phyloP scores from a whole-genome alignment of 352 stramenopile species.

The Globisporangium spinosum region DNA sequence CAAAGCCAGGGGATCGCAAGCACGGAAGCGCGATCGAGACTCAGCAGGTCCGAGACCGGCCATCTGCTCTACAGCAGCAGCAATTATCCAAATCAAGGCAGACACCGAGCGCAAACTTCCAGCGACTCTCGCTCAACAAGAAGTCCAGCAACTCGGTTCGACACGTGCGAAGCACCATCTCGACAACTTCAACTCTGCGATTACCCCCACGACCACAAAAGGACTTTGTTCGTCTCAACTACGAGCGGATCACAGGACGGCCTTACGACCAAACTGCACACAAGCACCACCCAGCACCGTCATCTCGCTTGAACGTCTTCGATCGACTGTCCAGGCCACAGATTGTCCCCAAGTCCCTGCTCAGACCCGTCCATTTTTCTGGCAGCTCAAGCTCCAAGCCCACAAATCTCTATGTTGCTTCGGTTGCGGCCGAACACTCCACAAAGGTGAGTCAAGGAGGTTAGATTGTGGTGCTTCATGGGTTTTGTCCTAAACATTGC shows the following conservation, averaged over 20 bases:
- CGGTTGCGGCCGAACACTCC: not conserved
- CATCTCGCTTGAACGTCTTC: conserved; percentile 29
- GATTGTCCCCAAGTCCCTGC: conserved; percentile 19
- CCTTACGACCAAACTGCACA: conserved; percentile 14
- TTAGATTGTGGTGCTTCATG: not conserved
- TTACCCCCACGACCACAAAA: conserved; percentile 26
- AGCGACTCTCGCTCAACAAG: conserved; percentile 11
- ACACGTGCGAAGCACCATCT: conserved; percentile 11
- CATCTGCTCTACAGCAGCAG: not conserved
- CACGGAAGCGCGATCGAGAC: conserved; percentile 24
- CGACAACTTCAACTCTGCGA: not conserved
- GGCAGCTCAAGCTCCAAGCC: not conserved
- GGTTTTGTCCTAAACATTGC: not conserved
- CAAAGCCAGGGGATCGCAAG: conserved; percentile 35
- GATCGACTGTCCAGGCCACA: conserved; percentile 34
- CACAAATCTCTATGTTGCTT: not conserved
- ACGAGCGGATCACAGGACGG: conserved; percentile 43
- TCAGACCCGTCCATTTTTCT: conserved; percentile 6
- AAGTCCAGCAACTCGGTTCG: not conserved
- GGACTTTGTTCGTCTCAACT: conserved; percentile 59
- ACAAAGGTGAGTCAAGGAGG: not conserved
- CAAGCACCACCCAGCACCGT: not conserved
- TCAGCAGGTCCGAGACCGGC: conserved; percentile 10
- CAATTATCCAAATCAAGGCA: not conserved
- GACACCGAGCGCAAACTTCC: conserved; percentile 18